Base-by-base conservation (phyloP, 192 early-diverging fungal genomes). In the Entomortierella lignicola region DNA sequence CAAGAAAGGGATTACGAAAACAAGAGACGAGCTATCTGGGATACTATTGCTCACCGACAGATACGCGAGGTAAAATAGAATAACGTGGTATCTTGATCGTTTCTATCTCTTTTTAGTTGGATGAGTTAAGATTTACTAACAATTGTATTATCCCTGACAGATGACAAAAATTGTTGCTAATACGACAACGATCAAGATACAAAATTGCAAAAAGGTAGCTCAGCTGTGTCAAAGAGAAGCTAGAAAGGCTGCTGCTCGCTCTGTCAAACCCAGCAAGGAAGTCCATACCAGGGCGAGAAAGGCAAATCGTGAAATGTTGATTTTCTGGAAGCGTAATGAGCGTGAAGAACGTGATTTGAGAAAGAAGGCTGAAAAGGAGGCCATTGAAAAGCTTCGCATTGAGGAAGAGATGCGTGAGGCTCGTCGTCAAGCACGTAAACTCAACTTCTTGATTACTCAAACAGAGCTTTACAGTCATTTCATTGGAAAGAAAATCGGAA, bases 391-490 rank as follows among this genome's bases (percentile, higher is more conserved):
- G 47, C 82, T 89, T 53, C 85, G 91, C 39, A 85, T 89, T 21
- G 94, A 95, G 68, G 95, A 97, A 64, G 95, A 96, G 73, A 81
- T 84, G 31, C 89, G 94, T 37, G 95, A 97, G 63, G 85, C 89
- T 7, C 84, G 90, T 39, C 86, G 95, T 47, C 95, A 97, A 72
- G 90, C 89, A 11, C 88, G 94, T 56, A 97, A 97, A 72, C 88
- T 97, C 58, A 95, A 97, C 73, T 97, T 97, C 68, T 84, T 97
- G 66, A 94, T 97, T 55, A 91, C 93, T 0, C 95, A 97, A 69
- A 97, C 95, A 0, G 95, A 97, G 65, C 86, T 97, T 11, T 97
- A 94, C 81, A 94, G 92, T 58, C 94, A 96, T 83, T 97, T 97
- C 84, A 90, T 96, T 53, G 94, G 93, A 60, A 90, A 90, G 63